Base-by-base conservation (phyloP, 2,329 filamentous ascomycete genomes). In the Exophiala lecanii-corni region DNA sequence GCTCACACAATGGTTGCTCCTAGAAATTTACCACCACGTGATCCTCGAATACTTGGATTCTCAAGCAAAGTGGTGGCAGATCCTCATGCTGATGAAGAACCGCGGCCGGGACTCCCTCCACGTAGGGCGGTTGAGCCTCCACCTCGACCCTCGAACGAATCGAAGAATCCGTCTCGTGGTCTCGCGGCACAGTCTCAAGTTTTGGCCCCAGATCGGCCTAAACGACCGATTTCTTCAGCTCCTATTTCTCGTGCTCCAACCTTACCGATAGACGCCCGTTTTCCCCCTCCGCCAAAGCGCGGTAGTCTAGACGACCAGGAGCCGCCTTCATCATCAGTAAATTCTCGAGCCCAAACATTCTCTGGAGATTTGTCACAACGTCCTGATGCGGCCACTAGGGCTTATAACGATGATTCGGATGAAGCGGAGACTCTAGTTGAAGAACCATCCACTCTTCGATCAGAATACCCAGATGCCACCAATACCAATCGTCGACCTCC, bases 401-500 rank as follows among this genome's bases (percentile, higher is more conserved):
- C 39, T 47, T 13, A 57, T 41, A 43, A 59, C 3, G 67, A 73
- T 39, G 72, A 74, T 36, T 75, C 73, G 5, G 74, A 76, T 46
- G 74, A 76, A 5, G 55, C 55, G 9, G 70, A 75, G 18, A 58
- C 61, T 5, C 45, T 59, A 4, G 53, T 61, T 0, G 74, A 74
- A 21, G 75, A 79, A 30, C 61, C 74, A 1, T 62, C 72, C 10
- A 71, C 78, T 9, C 63, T 70, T 37, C 69, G 69, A 15, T 77
- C 75, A 6, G 78, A 86, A 37, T 96, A 86, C 60, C 92, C 92
- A 0, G 89, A 98, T 64, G 73, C 84, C 1, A 86, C 88, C 1
- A 82, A 84, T 53, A 79, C 87, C 2, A 98, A 96, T 59, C 80
- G 92, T 37, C 78, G 89, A 36, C 84, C 87, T 12, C 92, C 92